Percentiles rank a stretch among this genome's conserved stretches.
Conservation (phyloP, 805 yeast genomes). For the Candida coquimbonensis region DNA sequence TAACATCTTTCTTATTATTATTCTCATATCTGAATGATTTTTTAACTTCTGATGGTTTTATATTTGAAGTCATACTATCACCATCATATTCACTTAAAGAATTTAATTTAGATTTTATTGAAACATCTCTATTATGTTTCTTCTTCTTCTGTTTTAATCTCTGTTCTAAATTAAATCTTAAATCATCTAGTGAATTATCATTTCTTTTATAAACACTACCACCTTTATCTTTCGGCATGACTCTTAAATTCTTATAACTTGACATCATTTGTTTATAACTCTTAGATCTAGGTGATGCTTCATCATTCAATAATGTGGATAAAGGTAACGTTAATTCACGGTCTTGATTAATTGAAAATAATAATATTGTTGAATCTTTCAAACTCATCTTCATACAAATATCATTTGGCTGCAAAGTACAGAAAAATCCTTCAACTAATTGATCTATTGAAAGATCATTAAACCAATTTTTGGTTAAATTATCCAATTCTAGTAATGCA, state of each 20-base stretch:
- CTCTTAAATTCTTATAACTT: neutral
- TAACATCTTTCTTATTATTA: too few relatives aligned
- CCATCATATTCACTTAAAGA: neutral
- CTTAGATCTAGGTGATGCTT: conserved; percentile 11
- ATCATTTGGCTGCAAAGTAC: conserved; percentile 26
- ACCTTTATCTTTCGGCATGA: too few relatives aligned
- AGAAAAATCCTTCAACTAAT: conserved; percentile 36
- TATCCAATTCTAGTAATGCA: conserved; percentile 26
- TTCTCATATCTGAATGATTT: neutral
- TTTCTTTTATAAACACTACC: neutral
- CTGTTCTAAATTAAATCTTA: conserved; percentile 11
- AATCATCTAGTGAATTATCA: conserved; percentile 8
- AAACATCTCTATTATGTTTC: conserved; percentile 10
- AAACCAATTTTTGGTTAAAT: conserved; percentile 36
- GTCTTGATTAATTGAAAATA: conserved; percentile 23
- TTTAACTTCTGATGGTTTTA: neutral
- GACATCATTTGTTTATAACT: conserved; percentile 10
- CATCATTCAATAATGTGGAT: conserved; percentile 5
- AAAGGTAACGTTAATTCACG: conserved; percentile 8
- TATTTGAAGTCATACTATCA: neutral
- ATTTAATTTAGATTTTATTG: conserved; percentile 1
- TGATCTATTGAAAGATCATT: conserved; percentile 25
- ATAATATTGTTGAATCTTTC: conserved; percentile 23
- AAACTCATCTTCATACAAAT: conserved; percentile 34
- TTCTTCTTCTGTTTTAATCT: conserved; percentile 14